phyloP scores from a whole-genome alignment of 257 asterid genomes.

The Leonotis leonurus region DNA sequence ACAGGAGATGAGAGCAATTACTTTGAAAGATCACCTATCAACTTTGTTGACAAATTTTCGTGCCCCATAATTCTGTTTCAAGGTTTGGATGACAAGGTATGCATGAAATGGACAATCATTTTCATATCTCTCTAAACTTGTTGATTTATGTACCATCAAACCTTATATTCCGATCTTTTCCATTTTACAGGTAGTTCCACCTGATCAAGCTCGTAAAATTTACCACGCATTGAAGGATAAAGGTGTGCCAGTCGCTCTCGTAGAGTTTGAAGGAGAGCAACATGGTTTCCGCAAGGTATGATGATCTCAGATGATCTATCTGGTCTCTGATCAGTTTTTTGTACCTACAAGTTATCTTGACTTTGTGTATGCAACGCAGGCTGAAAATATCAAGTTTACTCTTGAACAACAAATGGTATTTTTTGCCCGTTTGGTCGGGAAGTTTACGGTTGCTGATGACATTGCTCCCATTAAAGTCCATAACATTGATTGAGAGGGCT shows the following conservation, averaged over 20 bases:
- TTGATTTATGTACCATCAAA: not conserved
- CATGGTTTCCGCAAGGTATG: slow-evolving; percentile 90
- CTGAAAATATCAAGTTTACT: slow-evolving; percentile 84
- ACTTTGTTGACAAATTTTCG: slow-evolving; percentile 67
- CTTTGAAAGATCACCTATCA: slow-evolving; percentile 79
- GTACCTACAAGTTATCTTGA: not conserved
- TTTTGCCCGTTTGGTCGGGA: slow-evolving; percentile 80
- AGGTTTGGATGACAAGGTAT: slow-evolving; percentile 92
- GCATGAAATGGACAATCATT: not conserved
- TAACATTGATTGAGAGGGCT: slow-evolving; percentile 53
- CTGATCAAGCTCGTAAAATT: slow-evolving; percentile 82
- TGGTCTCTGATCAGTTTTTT: not conserved
- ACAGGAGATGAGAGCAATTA: slow-evolving; percentile 58
- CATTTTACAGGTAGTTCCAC: slow-evolving; percentile 69
- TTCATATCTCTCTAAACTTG: not conserved
- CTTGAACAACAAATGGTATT: slow-evolving; percentile 90
- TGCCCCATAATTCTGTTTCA: slow-evolving; percentile 87
- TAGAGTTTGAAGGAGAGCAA: slow-evolving; percentile 90
- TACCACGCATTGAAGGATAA: slow-evolving; percentile 70
- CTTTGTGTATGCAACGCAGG: slow-evolving; percentile 45
- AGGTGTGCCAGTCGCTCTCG: slow-evolving; percentile 83
- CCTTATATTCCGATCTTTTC: not conserved
- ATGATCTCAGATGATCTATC: not conserved
- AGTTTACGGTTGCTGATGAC: slow-evolving; percentile 65
- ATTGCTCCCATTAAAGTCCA: slow-evolving; percentile 62